These are phyloP conservation scores for Spatholobus suberectus DNA, from an alignment of 306 rosid species.

Conservation along the genomic window DNA sequence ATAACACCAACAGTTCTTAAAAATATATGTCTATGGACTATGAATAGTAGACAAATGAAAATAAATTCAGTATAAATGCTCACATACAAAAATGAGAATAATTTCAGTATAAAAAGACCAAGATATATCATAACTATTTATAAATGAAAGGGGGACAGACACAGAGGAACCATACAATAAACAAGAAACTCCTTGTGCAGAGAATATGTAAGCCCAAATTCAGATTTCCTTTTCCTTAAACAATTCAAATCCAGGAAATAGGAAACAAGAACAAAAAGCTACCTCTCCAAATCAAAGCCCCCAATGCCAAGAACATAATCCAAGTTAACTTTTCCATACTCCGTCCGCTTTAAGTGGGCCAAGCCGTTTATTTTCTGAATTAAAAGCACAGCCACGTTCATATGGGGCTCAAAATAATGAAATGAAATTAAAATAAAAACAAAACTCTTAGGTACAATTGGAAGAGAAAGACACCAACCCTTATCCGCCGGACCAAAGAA, in stretches of 20 bases:
- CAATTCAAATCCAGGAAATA: conserved; percentile 10
- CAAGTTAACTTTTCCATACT: conserved; percentile 92
- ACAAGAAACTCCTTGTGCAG: conserved; percentile 1
- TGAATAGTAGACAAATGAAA: conserved; percentile 20
- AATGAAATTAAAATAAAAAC: not conserved
- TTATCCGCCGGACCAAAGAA: conserved; percentile 80
- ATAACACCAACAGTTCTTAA: not conserved
- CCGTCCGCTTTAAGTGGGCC: conserved; percentile 87
- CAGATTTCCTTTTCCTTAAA: conserved; percentile 14
- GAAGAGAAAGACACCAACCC: conserved; percentile 59
- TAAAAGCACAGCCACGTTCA: conserved; percentile 14
- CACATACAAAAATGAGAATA: conserved; percentile 10
- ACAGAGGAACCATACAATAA: not conserved
- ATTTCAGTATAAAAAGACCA: not conserved
- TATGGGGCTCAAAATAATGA: conserved; percentile 33
- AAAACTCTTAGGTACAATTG: not conserved
- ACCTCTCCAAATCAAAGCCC: conserved; percentile 99
- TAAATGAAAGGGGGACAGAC: not conserved
- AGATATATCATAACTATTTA: not conserved
- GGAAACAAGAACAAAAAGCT: conserved; percentile 39
- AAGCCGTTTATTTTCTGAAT: conserved; percentile 74
- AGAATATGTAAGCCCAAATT: conserved; percentile 13
- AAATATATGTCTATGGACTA: not conserved
- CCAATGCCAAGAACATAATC: conserved; percentile 99
- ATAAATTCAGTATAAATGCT: not conserved